Evolutionary conservation across 345 rosid genomes (phyloP).

Genomic region (Theobroma cacao): DNA sequence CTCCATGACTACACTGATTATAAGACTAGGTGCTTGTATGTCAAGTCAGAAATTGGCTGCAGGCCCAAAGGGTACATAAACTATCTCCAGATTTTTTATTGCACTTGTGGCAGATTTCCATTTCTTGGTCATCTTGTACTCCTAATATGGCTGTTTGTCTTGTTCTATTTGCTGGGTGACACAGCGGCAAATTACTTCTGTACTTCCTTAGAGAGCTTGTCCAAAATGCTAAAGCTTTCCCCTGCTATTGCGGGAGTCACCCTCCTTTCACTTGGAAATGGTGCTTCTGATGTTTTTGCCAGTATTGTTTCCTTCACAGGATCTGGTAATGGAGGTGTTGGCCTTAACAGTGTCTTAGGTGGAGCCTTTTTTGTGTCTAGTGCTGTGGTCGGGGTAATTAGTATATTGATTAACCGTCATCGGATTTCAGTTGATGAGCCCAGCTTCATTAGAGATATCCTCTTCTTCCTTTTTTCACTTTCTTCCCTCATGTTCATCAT

Average conservation of each 20-base stretch:
- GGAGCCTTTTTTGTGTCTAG: constrained; percentile 81
- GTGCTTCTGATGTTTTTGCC: constrained; percentile 88
- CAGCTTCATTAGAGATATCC: constrained; percentile 69
- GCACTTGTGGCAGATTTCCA: constrained; percentile 52
- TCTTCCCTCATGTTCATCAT: constrained; percentile 58
- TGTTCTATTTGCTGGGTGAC: constrained; percentile 78
- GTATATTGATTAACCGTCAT: constrained; percentile 35
- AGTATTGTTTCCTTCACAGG: constrained; percentile 78
- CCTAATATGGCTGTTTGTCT: constrained; percentile 65
- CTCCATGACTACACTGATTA: constrained; percentile 45
- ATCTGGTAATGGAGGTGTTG: constrained; percentile 63
- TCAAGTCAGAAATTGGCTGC: constrained; percentile 54
- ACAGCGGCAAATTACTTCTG: constrained; percentile 88
- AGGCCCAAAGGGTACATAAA: constrained; percentile 71
- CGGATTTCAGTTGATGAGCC: constrained; percentile 51
- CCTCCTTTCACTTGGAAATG: constrained; percentile 83
- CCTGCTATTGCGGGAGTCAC: constrained; percentile 86
- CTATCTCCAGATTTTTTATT: constrained; percentile 76
- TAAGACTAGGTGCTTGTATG: constrained; percentile 57
- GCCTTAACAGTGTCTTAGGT: constrained; percentile 76
- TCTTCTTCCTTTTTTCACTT: constrained; percentile 66
- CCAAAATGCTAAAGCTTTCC: constrained; percentile 70
- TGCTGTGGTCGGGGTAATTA: constrained; percentile 73
- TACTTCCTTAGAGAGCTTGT: constrained; percentile 65
- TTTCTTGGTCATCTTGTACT: constrained; percentile 46